These are phyloP conservation scores for Fusarium odoratissimum DNA, from an alignment of 2,329 filamentous ascomycete species.

Conservation along the genomic window DNA sequence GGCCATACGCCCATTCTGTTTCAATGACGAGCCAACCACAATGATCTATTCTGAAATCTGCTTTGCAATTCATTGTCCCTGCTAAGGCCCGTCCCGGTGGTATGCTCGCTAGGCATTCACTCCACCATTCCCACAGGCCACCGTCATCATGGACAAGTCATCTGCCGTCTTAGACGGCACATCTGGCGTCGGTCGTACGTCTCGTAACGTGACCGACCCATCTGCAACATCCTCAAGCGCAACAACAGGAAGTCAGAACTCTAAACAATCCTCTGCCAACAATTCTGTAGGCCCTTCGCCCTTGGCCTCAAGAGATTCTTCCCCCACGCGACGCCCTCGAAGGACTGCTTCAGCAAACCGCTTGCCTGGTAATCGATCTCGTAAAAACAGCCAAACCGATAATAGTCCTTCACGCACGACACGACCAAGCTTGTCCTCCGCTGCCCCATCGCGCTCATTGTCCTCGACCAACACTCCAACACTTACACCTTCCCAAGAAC, in stretches of 20 bases:
- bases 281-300: slow-evolving; percentile 54
- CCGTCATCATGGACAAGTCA: slow-evolving; percentile 52
- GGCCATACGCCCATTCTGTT: slow-evolving; percentile 38
- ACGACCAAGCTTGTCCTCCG: slow-evolving; percentile 66
- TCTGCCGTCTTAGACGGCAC: slow-evolving; percentile 45
- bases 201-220: slow-evolving; percentile 35
- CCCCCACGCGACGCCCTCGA: slow-evolving; percentile 56
- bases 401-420: slow-evolving; percentile 69
- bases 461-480: slow-evolving; percentile 76
- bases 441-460: slow-evolving; percentile 73
- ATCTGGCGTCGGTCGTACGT: slow-evolving; percentile 35
- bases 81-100: slow-evolving; percentile 48
- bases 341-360: slow-evolving; percentile 51
- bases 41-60: slow-evolving; percentile 49
- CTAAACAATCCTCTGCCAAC: slow-evolving; percentile 52
- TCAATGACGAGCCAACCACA: slow-evolving; percentile 51
- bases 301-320: slow-evolving; percentile 59
- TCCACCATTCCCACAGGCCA: slow-evolving; percentile 42
- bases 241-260: slow-evolving; percentile 46
- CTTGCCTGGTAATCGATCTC: slow-evolving; percentile 62
- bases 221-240: slow-evolving; percentile 40
- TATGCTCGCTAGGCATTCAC: slow-evolving; percentile 49
- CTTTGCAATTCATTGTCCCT: slow-evolving; percentile 46
- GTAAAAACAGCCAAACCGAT: slow-evolving; percentile 74
- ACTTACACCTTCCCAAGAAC: slow-evolving; percentile 72